phyloP scores from a whole-genome alignment of 1,284 basidiomycete genomes.

The Ustilago tritici region DNA sequence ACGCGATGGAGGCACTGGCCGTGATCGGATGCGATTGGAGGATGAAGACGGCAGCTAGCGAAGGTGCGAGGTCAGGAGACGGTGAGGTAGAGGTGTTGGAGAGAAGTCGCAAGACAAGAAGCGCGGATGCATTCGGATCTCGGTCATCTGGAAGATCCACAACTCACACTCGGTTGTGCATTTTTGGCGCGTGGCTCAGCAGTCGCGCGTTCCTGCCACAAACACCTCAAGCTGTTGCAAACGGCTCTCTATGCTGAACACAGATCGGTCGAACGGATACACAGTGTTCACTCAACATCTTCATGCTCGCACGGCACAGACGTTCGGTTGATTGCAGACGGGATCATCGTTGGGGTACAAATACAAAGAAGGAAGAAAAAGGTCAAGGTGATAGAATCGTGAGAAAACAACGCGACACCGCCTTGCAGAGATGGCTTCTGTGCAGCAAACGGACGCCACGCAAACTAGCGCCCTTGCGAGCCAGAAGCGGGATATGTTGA shows the following conservation, averaged over 20 bases:
- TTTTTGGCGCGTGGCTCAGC: conserved; percentile 17
- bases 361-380: conserved; percentile 17
- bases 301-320: background rate
- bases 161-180: background rate
- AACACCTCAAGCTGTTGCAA: background rate
- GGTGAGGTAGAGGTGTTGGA: conserved; percentile 4
- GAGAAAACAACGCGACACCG: background rate
- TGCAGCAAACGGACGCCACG: background rate
- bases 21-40: background rate
- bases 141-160: conserved; percentile 30
- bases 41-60: background rate
- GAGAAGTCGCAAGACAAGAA: conserved; percentile 4
- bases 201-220: conserved; percentile 10
- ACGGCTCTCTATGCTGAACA: no score
- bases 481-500: background rate
- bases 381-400: conserved; percentile 4
- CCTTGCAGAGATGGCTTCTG: background rate
- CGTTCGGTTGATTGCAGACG: background rate
- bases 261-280: no score
- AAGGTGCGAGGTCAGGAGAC: background rate
- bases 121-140: conserved; percentile 31
- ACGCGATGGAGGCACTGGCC: background rate
- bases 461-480: background rate
- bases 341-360: conserved; percentile 13
- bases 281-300: background rate